Conservation (phyloP, 371 early-diverging fungal species). For the Catenaria anguillulae region DNA sequence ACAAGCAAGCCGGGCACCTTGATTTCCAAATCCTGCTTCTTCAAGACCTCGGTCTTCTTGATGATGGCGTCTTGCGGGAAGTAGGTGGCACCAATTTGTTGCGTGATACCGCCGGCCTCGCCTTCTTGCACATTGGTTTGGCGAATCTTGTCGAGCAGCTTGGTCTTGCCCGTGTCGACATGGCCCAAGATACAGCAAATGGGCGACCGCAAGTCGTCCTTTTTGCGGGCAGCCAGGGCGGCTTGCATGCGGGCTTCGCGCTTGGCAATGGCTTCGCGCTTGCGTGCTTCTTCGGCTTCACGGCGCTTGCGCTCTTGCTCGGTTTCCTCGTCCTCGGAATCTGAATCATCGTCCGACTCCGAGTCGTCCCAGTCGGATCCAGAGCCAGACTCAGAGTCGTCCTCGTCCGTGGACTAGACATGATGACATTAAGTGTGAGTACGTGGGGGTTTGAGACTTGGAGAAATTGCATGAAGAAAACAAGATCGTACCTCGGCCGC, state of each 20-base stretch:
- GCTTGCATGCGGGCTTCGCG: constrained; percentile 51
- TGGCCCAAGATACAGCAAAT: constrained; percentile 99
- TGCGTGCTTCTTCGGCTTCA: constrained; percentile 39
- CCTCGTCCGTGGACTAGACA: neutral
- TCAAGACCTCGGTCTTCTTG: constrained; percentile 72
- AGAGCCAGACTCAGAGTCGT: neutral
- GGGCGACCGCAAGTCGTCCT: constrained; percentile 89
- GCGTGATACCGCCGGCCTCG: constrained; percentile 99
- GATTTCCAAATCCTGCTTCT: constrained; percentile 24
- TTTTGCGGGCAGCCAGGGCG: constrained; percentile 70
- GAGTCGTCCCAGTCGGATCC: constrained; percentile 27
- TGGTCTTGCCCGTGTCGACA: constrained; percentile 99
- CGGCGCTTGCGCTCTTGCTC: constrained; percentile 9
- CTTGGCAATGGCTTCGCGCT: constrained; percentile 65
- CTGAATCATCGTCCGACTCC: constrained; percentile 24
- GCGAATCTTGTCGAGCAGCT: constrained; percentile 98
- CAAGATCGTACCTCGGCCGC: no score
- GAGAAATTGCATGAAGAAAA: neutral
- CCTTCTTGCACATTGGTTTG: constrained; percentile 99
- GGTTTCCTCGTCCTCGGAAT: constrained; percentile 22
- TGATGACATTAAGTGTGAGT: no score
- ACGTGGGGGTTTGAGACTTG: neutral
- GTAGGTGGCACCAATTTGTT: constrained; percentile 99
- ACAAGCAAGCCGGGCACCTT: constrained; percentile 96
- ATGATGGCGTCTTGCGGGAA: constrained; percentile 94